A percentile compares a stretch with the other conserved stretches of the same genome.
Conservation (phyloP, 1,284 basidiomycete species). For the Cutaneotrichosporon sp. region DNA sequence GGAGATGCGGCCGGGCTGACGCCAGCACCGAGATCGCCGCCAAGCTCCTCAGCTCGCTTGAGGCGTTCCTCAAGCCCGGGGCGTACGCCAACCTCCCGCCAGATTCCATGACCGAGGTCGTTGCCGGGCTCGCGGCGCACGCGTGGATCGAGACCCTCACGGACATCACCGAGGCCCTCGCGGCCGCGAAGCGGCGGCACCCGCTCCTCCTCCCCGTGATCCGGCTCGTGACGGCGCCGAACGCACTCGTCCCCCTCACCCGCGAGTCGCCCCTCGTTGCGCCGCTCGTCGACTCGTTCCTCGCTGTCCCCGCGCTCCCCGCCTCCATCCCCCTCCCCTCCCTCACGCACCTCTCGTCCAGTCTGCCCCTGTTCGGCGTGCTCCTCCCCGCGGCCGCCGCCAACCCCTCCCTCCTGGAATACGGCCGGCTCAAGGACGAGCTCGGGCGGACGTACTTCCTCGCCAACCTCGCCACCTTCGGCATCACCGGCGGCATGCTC, state of each 20-base stretch:
- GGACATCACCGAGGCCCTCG: slow-evolving; percentile 30
- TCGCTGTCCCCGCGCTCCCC: slow-evolving; percentile 48
- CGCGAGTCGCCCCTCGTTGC: slow-evolving; percentile 25
- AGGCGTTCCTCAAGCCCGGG: slow-evolving; percentile 23
- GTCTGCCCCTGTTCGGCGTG: slow-evolving; percentile 43
- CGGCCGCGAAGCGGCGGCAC: slow-evolving; percentile 48
- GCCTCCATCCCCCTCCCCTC: slow-evolving; percentile 46
- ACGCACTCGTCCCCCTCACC: slow-evolving; percentile 21
- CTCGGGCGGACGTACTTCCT: slow-evolving; percentile 48
- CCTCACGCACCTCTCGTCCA: slow-evolving; percentile 43
- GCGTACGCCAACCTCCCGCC: slow-evolving; percentile 18
- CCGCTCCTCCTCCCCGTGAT: slow-evolving; percentile 35
- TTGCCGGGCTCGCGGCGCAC: slow-evolving; percentile 18
- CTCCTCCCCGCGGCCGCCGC: slow-evolving; percentile 41
- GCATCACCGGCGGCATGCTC: slow-evolving; percentile 50
- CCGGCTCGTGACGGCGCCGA: slow-evolving; percentile 43
- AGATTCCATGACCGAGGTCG: slow-evolving; percentile 16
- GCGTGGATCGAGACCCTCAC: slow-evolving; percentile 43
- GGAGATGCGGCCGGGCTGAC: background rate
- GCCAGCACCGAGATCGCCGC: slow-evolving; percentile 24
- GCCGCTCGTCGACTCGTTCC: slow-evolving; percentile 40
- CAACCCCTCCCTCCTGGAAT: slow-evolving; percentile 26
- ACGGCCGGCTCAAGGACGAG: slow-evolving; percentile 37
- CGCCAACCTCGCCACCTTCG: slow-evolving; percentile 52
- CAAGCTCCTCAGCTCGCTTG: slow-evolving; percentile 21